Base-by-base conservation (phyloP, 768 basidiomycete genomes). In the Tephrocybe sp. region DNA sequence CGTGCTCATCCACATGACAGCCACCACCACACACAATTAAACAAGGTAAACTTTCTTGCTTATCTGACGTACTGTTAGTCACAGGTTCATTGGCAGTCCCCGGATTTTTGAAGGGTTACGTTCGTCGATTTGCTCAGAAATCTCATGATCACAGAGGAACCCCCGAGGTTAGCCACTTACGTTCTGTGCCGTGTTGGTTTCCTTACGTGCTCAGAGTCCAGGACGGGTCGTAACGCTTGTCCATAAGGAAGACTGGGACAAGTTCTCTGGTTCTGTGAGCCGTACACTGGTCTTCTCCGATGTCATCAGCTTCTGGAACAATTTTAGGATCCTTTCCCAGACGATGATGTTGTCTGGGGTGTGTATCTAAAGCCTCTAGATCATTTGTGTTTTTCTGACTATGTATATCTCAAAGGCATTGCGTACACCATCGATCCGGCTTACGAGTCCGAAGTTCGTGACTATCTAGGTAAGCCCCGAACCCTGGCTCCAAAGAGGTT, bases 101-200 rank as follows among this genome's bases (percentile, higher is more conserved):
- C 0, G 94, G 94, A 9, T 97, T 86, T 60, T 71, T 97, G 56
- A 95, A 93, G 68, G 90, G 90, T 27, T 93, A 92, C 52, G 89
- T 94, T 0, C 80, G 93, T 1, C 74, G 94, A 22, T 97, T 97
- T 59, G 91, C 93, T 0, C 92, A 95, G 67, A 80, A 82, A 61
- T 94, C 91, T 48, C 89, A 92, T 63, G 94, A 97, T 61, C 94
- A 97, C 66, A 78, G 94, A 10, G 94, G 94, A 16, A 94, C 92
- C 0, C 88, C 84, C 2, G 86, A 92, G 72, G 86, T 88, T 31
- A 45, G 67, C 48, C 8, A 22, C 27, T 22, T 21, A 10, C 6
- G 15, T 40, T 25, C 11, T 29, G 27, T 29, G 5, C 27, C 13
- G 4, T 33, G n/a, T 29, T n/a, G n/a, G 12, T 16, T 1, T 0